Evolutionary conservation across 805 yeast genomes (phyloP).

Genomic region (Lipomyces spencermartinsiae): DNA sequence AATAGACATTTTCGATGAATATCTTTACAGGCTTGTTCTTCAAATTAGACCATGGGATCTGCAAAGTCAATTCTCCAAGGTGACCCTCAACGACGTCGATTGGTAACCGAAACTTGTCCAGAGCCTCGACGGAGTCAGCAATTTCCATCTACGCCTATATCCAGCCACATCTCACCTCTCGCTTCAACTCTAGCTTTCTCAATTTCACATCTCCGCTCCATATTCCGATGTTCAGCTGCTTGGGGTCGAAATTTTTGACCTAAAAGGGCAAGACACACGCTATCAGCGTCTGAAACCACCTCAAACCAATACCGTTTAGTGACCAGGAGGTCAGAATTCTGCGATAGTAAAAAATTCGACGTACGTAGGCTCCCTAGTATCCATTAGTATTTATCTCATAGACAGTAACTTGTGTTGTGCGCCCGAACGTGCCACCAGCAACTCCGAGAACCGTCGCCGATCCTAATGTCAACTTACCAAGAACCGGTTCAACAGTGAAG

Average conservation of each 20-base stretch:
- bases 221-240: constrained; percentile 91
- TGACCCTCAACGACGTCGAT: constrained; percentile 88
- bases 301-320: background rate
- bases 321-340: background rate
- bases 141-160: background rate
- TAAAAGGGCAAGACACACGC: constrained; percentile 50
- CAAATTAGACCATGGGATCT: constrained; percentile 95
- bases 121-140: constrained; percentile 52
- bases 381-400: background rate
- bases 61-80: constrained; percentile 84
- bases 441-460: background rate
- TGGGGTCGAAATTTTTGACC: constrained; percentile 94
- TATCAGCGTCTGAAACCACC: background rate
- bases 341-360: background rate
- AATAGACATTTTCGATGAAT: constrained; percentile 80
- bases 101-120: constrained; percentile 86
- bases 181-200: constrained; percentile 74
- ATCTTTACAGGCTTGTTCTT: constrained; percentile 92
- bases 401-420: background rate
- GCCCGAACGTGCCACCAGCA: background rate
- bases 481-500: constrained; percentile 52
- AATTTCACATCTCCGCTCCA: constrained; percentile 97
- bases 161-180: constrained; percentile 55
- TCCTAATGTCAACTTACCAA: constrained; percentile 42
- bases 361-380: constrained; percentile 48